Evolutionary conservation across 805 yeast genomes (phyloP), one percentile per base, ranked within the genome.

Genomic region (Cyberlindnera xishuangbannaensis): DNA sequence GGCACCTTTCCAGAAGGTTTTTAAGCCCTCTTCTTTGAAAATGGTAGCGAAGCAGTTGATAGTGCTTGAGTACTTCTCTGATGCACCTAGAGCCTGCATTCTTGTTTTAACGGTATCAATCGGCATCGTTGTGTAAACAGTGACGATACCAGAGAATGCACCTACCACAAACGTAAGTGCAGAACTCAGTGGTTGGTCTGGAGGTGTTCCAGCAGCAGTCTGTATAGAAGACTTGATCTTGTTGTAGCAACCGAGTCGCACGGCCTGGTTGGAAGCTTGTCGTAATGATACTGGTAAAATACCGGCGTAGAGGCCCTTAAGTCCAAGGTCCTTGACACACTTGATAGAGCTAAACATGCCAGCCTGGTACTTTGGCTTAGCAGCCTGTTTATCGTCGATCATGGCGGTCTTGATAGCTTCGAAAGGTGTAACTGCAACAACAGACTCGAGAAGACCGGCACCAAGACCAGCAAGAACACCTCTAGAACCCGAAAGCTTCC

Each of bases 401-500:
- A 88, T 69, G 0, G 94, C 96, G 1, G 97, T 90, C 56, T 90
- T 90, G 60, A 90, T 85, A 22, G 96, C 95, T 59, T 90, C 98
- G 36, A 88, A 87, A 3, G 98, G 98, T 0, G 98, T 90, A 30
- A 92, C 95, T 0, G 97, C 97, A 28, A 88, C 68, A 18, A 87
- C 81, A 37, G 95, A 81, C 56, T 90, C 98, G 40, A 90, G 60
- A 28, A 88, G 71, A 23, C 98, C 98, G 3, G 98, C 98, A 30
- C 97, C 97, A 27, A 92, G 65, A n/a, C 98, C 98, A 2, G 98
- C 98, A 20, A 90, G 39, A 6, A 88, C 94, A 45, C 97, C 97
- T 51, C 95, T 62, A 7, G 92, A 79, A 4, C 95, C 95, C 22
- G 92, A 77, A 30, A 92, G 62, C 58, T 85, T 83, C 6, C 97